phyloP scores from a whole-genome alignment of 2,329 filamentous ascomycete genomes.

The Cercospora berteroae region DNA sequence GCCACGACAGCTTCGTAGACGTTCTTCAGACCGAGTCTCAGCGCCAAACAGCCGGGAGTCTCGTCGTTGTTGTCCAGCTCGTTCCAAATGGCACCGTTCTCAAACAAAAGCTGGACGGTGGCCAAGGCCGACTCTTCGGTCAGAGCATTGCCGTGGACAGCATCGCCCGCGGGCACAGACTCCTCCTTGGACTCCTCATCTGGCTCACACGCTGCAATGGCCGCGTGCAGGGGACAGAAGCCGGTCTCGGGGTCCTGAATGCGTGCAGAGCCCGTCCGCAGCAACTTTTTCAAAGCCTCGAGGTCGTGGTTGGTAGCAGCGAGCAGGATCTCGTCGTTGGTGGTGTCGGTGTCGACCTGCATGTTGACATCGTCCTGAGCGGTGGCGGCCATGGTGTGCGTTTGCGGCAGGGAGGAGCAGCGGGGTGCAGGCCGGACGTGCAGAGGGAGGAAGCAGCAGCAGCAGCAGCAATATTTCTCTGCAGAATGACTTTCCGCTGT shows the following conservation, averaged over 20 bases:
- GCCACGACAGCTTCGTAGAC: slow-evolving; percentile 83
- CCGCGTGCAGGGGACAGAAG: slow-evolving; percentile 84
- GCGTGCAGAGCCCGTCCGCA: slow-evolving; percentile 64
- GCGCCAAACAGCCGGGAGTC: slow-evolving; percentile 86
- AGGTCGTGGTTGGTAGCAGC: slow-evolving; percentile 67
- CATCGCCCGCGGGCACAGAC: slow-evolving; percentile 36
- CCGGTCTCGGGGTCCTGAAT: slow-evolving; percentile 82
- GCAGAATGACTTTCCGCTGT: not conserved
- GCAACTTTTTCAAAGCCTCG: slow-evolving; percentile 64
- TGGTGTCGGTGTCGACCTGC: slow-evolving; percentile 45
- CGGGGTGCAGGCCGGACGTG: slow-evolving; percentile 2
- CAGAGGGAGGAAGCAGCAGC: not conserved
- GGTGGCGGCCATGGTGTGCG: not conserved
- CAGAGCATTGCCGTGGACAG: slow-evolving; percentile 35
- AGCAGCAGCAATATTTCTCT: slow-evolving; percentile 1
- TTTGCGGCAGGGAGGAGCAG: not conserved
- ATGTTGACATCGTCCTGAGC: slow-evolving; percentile 23
- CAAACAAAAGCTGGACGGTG: slow-evolving; percentile 72
- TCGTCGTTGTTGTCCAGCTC: slow-evolving; percentile 82
- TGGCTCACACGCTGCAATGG: slow-evolving; percentile 64
- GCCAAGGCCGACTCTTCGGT: slow-evolving; percentile 61
- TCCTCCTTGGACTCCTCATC: slow-evolving; percentile 40
- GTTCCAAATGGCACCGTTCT: slow-evolving; percentile 96
- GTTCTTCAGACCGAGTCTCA: slow-evolving; percentile 62
- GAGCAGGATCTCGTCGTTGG: slow-evolving; percentile 61